Conservation (phyloP, 148 eudicot genomes). For the Arctostaphylos glauca region DNA sequence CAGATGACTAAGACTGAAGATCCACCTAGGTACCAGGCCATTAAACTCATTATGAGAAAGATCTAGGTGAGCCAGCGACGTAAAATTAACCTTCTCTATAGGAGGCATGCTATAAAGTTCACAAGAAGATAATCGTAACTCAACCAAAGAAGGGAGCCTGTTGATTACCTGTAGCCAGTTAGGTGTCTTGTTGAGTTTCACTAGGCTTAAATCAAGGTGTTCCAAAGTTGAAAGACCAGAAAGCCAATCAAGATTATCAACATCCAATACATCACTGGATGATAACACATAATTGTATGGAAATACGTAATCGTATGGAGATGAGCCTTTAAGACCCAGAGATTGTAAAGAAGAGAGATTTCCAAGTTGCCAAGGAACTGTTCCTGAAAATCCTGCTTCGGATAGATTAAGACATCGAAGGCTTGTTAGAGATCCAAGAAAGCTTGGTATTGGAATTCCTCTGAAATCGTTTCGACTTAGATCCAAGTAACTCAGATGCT, state of each 20-base stretch:
- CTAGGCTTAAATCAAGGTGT: neutral
- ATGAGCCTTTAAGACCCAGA: neutral
- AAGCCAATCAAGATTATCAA: neutral
- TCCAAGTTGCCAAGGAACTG: neutral
- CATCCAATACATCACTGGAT: too few species aligned
- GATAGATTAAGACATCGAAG: neutral
- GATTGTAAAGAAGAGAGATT: neutral
- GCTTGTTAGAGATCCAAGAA: neutral
- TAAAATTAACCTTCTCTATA: neutral
- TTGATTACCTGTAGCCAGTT: conserved; percentile 1
- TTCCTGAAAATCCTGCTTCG: neutral
- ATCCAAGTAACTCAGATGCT: conserved; percentile 20
- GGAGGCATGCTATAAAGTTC: neutral
- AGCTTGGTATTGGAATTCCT: conserved; percentile 12
- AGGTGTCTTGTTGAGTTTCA: neutral
- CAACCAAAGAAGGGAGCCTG: neutral
- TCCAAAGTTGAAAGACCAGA: neutral
- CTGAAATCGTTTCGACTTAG: conserved; percentile 16
- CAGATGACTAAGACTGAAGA: neutral
- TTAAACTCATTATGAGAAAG: neutral
- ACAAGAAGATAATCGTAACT: neutral
- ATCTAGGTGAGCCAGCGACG: neutral
- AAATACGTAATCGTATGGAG: too few species aligned
- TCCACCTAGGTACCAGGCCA: neutral
- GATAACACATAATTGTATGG: too few species aligned